Base-by-base conservation (phyloP, 257 asterid species). In the Nicotiana attenuata region DNA sequence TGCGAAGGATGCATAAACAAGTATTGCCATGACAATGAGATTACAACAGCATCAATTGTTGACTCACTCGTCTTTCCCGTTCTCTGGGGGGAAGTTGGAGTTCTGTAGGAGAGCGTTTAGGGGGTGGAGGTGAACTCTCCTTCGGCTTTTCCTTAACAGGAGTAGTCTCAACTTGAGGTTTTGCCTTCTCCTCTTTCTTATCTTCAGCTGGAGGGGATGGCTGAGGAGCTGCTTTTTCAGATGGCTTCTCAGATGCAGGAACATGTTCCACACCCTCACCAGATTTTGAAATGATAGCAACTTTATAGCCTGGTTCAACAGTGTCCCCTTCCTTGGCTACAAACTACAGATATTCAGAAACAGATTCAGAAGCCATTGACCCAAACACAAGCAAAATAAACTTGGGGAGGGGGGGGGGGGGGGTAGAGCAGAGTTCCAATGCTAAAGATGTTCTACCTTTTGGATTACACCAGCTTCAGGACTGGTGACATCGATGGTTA, bases 391-490 rank as follows among this genome's bases (percentile, higher is more conserved):
- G 8, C 9, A 33, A 1, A 50, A 75, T 8, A 50, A 14, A 75
- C 17, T 50, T 14, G 24, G 16, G 52, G 41, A 22, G 3, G 9
- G 24, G 14, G 9, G 24, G 24, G 16, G 24, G 61, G 50, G 14
- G 15, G 8, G 60, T 2, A 14, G 11, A 7, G 61, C 41, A 47
- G 79, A 22, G 38, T 3, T 81, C 76, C 67, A 81, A 81, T 59
- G 41, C 31, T 68, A 63, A 35, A 13, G 41, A 85, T 65, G 66
- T 20, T 59, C 33, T 83, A 96, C 99, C 99, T 96, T 83, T 85
- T 93, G 92, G 87, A 96, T 92, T 50, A 96, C 94, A 80, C 99
- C 99, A 22, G 99, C 94, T 92, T 93, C 98, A 83, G 99, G 99
- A 87, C 99, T 94, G 83, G 91, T 87, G 83, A 96, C 99, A 89